Evolutionary conservation across 768 basidiomycete species (phyloP), one percentile per base, ranked within the genome.

Genomic region (Boletus tomentosulus): DNA sequence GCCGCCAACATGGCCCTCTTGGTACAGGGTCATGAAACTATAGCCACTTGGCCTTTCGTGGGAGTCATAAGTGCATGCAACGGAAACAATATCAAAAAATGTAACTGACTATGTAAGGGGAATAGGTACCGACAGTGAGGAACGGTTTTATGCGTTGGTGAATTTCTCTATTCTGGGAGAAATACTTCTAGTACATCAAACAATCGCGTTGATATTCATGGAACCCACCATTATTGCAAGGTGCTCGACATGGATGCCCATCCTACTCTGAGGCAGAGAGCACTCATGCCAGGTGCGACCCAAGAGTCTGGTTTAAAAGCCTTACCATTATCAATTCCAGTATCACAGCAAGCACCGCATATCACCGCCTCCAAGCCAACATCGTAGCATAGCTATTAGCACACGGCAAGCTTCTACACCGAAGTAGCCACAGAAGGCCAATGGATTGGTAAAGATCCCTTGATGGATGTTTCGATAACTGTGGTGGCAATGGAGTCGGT

Each of bases 321-420:
- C 19, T 19, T 6, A 4, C 41, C 28, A 7, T 19, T 39, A 34
- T 42, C 37, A 28, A 33, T 27, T 47, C 22, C 47, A 30, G 38
- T 25, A 27, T 48, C 53, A 57, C 64, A 60, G 58, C 61, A 60
- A 50, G n/a, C 52, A 64, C 52, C n/a, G 56, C 49, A 53, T 44
- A 35, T 31, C 60, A 56, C n/a, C 15, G 57, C 61, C 25, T 52
- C 30, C 44, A 27, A 16, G 47, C 52, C 34, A 38, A 28, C 43
- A 19, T 24, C n/a, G 38, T 44, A n/a, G 33, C 52, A 48, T 55
- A 31, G 60, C 33, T 46, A 10, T 57, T 3, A n/a, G 31, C 6
- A 35, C 19, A 38, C 1, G 41, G 48, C 34, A 43, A 11, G 9
- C 46, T 41, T 50, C 48, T 54, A 19, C 22, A 41, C 13, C 1